Conservation (phyloP, 2,329 filamentous ascomycete genomes). For the Fusarium transvaalense region DNA sequence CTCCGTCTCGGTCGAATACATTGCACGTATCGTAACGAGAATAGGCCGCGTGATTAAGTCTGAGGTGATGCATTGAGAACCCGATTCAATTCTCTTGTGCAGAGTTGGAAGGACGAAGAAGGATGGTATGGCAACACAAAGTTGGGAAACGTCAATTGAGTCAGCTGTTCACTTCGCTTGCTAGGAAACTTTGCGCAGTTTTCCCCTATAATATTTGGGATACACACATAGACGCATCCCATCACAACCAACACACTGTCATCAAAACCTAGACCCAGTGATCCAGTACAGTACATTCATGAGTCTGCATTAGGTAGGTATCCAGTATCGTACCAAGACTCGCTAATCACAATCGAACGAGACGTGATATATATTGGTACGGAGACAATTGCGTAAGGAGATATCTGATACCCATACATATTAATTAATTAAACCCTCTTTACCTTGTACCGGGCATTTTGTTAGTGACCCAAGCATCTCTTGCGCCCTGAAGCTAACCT, state of each 20-base stretch:
- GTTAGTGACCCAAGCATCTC: background rate
- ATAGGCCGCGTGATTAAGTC: constrained; percentile 23
- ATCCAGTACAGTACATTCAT: background rate
- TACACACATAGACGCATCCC: background rate
- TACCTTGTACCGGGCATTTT: constrained; percentile 7
- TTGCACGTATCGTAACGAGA: constrained; percentile 3
- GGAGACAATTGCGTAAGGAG: background rate
- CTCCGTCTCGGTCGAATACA: background rate
- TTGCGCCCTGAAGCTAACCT: background rate
- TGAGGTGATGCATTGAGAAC: constrained; percentile 19
- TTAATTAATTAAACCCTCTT: background rate
- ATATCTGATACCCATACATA: background rate
- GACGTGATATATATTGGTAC: background rate
- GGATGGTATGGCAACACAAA: constrained; percentile 17
- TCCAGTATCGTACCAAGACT: background rate
- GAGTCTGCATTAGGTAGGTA: background rate
- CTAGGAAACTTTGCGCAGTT: background rate
- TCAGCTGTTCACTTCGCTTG: constrained; percentile 19
- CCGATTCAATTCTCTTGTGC: background rate
- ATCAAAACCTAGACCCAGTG: background rate
- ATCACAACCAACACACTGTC: background rate
- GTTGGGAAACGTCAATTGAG: background rate
- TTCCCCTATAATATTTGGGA: background rate
- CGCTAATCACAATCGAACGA: constrained; percentile 2
- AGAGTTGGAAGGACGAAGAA: constrained; percentile 13